phyloP scores from a whole-genome alignment of 345 rosid genomes.

The Aquilaria yunnanensis region DNA sequence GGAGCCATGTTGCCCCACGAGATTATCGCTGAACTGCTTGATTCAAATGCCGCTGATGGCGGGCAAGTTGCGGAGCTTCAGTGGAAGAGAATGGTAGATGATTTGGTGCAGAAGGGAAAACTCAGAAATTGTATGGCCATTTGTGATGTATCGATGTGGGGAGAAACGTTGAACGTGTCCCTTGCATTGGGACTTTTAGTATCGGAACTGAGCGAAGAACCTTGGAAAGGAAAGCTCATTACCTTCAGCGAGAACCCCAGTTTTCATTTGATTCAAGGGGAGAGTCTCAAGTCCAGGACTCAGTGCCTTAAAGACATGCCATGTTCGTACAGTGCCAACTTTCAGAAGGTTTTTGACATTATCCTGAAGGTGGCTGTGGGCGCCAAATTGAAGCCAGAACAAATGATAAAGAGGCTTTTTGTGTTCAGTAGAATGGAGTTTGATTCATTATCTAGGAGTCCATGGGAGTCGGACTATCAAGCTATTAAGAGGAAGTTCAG shows the following conservation, averaged over 20 bases:
- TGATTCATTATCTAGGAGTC: neutral
- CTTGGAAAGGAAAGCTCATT: conserved; percentile 7
- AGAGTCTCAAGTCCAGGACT: conserved; percentile 1
- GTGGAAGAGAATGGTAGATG: conserved; percentile 8
- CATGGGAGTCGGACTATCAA: conserved; percentile 2
- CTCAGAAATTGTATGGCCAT: conserved; percentile 7
- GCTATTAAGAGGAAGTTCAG: conserved; percentile 7
- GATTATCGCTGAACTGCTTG: neutral
- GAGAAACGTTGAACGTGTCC: neutral
- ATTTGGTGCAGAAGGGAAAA: neutral
- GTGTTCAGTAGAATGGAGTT: conserved; percentile 10
- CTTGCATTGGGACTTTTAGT: conserved; percentile 3
- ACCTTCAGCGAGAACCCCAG: neutral
- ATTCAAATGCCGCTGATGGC: neutral
- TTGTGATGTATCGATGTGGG: conserved; percentile 1
- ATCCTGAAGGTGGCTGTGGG: conserved; percentile 4
- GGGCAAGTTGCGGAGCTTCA: neutral
- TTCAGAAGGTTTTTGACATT: conserved; percentile 6
- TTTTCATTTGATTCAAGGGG: neutral
- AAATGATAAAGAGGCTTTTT: conserved; percentile 9
- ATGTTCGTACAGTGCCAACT: neutral
- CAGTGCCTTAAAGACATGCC: neutral
- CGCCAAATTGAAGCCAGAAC: neutral
- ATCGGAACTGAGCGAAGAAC: conserved; percentile 8
- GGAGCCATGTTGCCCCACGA: conserved; percentile 5